phyloP scores from a whole-genome alignment of 169 alveolate genomes.

The Cytauxzoon felis region DNA sequence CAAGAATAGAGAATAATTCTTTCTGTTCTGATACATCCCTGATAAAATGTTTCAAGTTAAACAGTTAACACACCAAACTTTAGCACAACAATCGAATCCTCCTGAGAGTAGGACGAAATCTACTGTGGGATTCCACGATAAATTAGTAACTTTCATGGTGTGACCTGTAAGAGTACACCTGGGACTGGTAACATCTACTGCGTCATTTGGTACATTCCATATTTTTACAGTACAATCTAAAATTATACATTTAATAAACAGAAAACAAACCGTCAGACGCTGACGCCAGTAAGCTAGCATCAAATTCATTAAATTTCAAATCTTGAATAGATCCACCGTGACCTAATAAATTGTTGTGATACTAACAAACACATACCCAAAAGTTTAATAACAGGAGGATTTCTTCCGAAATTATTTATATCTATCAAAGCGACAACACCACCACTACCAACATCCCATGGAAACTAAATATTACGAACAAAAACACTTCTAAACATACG shows the following conservation, averaged over 20 bases:
- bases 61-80: constrained; percentile 63
- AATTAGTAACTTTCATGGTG: constrained; percentile 63
- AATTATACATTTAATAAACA: neutral
- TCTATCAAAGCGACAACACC: constrained; percentile 65
- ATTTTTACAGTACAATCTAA: constrained; percentile 56
- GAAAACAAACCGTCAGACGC: constrained; percentile 67
- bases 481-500: constrained; percentile 18
- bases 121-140: constrained; percentile 67
- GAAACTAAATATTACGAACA: constrained; percentile 38
- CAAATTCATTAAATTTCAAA: constrained; percentile 64
- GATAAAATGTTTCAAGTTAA: neutral
- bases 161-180: constrained; percentile 64
- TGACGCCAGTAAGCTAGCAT: constrained; percentile 62
- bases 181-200: constrained; percentile 30
- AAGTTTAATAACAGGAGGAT: constrained; percentile 59
- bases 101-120: constrained; percentile 63
- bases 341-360: neutral
- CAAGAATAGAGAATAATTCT: constrained; percentile 35
- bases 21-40: constrained; percentile 56
- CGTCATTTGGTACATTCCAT: constrained; percentile 62
- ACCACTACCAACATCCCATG: constrained; percentile 79
- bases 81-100: constrained; percentile 57
- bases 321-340: constrained; percentile 68
- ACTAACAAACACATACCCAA: constrained; percentile 34
- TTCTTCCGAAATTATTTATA: constrained; percentile 58